Conservation (phyloP, 768 basidiomycete genomes). For the Tulasnella calospora region DNA sequence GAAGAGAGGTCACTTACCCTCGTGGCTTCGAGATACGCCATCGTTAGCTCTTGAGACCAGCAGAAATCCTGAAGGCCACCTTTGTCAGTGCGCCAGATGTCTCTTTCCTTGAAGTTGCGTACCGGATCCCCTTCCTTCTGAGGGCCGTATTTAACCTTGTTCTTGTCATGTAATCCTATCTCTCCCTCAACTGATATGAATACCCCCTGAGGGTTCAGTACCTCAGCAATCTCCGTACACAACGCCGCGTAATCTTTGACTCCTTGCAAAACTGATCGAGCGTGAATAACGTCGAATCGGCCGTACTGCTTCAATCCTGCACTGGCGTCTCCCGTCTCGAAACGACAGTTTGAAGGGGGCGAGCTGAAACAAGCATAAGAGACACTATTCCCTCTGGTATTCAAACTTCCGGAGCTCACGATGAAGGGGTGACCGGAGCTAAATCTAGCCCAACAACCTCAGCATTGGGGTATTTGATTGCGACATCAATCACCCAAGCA, state of each 20-base stretch:
- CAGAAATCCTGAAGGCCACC: not conserved
- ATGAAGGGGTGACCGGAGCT: not conserved
- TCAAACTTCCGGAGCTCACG: not conserved
- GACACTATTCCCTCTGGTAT: no score
- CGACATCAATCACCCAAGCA: slow-evolving; percentile 16
- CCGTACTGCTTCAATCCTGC: not conserved
- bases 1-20: not conserved
- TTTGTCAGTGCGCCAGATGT: not conserved
- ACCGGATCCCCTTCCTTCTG: slow-evolving; percentile 18
- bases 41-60: not conserved
- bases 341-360: slow-evolving; percentile 4
- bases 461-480: not conserved
- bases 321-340: slow-evolving; percentile 7
- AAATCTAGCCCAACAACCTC: slow-evolving; percentile 8
- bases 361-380: not conserved
- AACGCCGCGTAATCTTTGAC: slow-evolving; percentile 7
- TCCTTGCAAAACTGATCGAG: not conserved
- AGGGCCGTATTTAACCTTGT: not conserved
- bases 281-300: slow-evolving; percentile 15
- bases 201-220: slow-evolving; percentile 7
- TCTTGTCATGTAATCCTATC: not conserved
- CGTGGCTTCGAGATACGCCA: not conserved
- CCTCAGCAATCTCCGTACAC: not conserved
- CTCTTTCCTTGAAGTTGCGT: not conserved
- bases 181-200: slow-evolving; percentile 19